phyloP scores from a whole-genome alignment of 352 stramenopile genomes.

The Blastocystis sp. region DNA sequence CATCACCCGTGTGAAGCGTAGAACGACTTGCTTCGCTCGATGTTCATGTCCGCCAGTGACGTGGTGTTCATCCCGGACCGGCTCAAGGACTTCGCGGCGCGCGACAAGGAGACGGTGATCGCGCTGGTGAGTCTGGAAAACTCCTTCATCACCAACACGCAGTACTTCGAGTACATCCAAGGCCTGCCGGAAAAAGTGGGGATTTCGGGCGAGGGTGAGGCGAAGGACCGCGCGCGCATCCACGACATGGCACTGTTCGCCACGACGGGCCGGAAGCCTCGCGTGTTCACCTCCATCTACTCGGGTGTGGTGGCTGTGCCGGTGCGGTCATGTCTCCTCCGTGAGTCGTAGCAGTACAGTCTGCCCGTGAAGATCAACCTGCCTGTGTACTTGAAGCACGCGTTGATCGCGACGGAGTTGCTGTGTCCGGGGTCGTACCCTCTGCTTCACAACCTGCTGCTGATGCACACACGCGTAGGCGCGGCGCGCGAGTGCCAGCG shows the following conservation, averaged over 20 bases:
- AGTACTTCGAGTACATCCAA: slow-evolving; percentile 45
- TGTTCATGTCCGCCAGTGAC: slow-evolving; percentile 60
- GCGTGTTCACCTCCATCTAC: slow-evolving; percentile 16
- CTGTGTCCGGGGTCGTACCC: slow-evolving; percentile 49
- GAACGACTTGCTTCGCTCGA: slow-evolving; percentile 51
- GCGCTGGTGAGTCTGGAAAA: slow-evolving; percentile 53
- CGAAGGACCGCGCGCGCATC: slow-evolving; percentile 39
- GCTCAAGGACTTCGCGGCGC: slow-evolving; percentile 7
- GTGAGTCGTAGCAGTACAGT: slow-evolving; percentile 14
- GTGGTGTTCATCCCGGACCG: slow-evolving; percentile 48
- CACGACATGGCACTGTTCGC: slow-evolving; percentile 20
- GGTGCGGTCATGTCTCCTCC: background rate
- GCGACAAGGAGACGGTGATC: slow-evolving; percentile 54
- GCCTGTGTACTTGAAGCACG: slow-evolving; percentile 29
- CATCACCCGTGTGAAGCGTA: background rate
- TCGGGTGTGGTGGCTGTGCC: slow-evolving; percentile 33
- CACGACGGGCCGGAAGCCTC: slow-evolving; percentile 8
- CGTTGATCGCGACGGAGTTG: slow-evolving; percentile 37
- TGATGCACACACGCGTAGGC: slow-evolving; percentile 55
- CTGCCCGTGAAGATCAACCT: slow-evolving; percentile 38
- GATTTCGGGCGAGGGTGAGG: background rate
- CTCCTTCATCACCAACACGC: slow-evolving; percentile 37
- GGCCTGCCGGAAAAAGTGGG: slow-evolving; percentile 7
- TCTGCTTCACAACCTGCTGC: slow-evolving; percentile 44
- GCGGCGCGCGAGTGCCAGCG: background rate